Percentiles rank a stretch among this genome's conserved stretches.
phyloP scores from a whole-genome alignment of 1,284 basidiomycete species.

The Rugosomyces carneus region DNA sequence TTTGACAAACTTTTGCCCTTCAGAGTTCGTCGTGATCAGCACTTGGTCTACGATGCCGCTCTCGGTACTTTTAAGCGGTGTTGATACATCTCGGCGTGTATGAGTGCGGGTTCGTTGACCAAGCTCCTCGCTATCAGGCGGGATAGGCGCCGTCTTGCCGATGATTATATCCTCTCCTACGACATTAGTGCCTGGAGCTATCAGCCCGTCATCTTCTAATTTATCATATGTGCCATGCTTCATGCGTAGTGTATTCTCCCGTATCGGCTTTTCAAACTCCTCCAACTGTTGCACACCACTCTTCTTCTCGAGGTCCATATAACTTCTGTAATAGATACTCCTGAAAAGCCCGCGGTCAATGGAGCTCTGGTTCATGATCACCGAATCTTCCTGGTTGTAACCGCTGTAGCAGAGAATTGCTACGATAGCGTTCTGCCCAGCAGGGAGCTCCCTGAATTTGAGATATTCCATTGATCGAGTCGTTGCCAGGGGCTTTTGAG shows the following conservation, averaged over 20 bases:
- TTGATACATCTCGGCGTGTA: slow-evolving; percentile 91
- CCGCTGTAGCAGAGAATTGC: slow-evolving; percentile 98
- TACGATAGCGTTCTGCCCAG: slow-evolving; percentile 97
- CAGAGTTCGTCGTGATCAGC: slow-evolving; percentile 91
- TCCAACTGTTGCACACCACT: slow-evolving; percentile 89
- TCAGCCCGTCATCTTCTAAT: slow-evolving; percentile 92
- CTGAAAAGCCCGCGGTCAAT: slow-evolving; percentile 98
- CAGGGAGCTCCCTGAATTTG: slow-evolving; percentile 95
- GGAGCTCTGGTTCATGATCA: slow-evolving; percentile 99
- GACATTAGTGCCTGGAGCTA: slow-evolving; percentile 93
- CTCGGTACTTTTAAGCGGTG: slow-evolving; percentile 96
- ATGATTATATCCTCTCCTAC: slow-evolving; percentile 98
- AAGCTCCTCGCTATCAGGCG: slow-evolving; percentile 94
- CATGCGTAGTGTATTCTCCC: slow-evolving; percentile 91
- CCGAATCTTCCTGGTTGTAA: slow-evolving; percentile 99
- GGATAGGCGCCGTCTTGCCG: slow-evolving; percentile 97
- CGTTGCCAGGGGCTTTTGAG: slow-evolving; percentile 97
- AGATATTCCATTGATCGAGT: slow-evolving; percentile 99
- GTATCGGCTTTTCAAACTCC: slow-evolving; percentile 95
- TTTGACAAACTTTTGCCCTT: slow-evolving; percentile 98
- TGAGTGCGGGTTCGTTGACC: slow-evolving; percentile 92
- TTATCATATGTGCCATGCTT: slow-evolving; percentile 99
- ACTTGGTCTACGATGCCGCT: slow-evolving; percentile 98
- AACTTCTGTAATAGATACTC: slow-evolving; percentile 97
- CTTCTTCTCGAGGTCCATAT: slow-evolving; percentile 98